Percentiles rank a stretch among this genome's conserved stretches.
These are phyloP conservation scores for Lichtheimia hyalospora DNA, from an alignment of 371 early-diverging fungal genomes.

Conservation along the genomic window DNA sequence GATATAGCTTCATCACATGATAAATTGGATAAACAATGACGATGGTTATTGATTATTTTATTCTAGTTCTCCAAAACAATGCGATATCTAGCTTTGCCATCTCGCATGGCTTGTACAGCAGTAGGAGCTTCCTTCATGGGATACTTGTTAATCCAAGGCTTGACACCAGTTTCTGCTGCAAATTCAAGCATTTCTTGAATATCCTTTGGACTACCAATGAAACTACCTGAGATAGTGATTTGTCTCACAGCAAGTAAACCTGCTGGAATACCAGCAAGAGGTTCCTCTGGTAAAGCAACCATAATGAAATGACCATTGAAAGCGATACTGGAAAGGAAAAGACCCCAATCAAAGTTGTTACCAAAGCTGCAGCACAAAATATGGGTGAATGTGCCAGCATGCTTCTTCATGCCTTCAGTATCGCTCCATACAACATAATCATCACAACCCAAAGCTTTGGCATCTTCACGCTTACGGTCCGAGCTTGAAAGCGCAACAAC, in stretches of 20 bases:
- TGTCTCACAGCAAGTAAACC: constrained; percentile 35
- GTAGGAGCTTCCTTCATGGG: constrained; percentile 63
- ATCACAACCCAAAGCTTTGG: constrained; percentile 35
- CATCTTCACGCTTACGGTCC: constrained; percentile 36
- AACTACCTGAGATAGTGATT: constrained; percentile 60
- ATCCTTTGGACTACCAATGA: constrained; percentile 61
- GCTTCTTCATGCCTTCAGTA: constrained; percentile 9
- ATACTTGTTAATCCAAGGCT: constrained; percentile 66
- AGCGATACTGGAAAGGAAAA: constrained; percentile 39
- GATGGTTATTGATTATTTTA: no score
- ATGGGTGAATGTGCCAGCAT: constrained; percentile 14
- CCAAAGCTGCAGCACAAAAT: constrained; percentile 44
- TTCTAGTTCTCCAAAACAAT: constrained; percentile 53
- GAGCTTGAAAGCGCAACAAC: constrained; percentile 44
- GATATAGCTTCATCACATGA: no score
- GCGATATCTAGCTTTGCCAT: constrained; percentile 69
- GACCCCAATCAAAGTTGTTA: constrained; percentile 39
- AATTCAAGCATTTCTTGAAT: constrained; percentile 71
- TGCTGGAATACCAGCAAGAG: constrained; percentile 35
- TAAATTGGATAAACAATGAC: no score
- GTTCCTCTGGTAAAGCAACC: constrained; percentile 60
- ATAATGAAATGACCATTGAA: constrained; percentile 53
- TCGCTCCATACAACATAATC: constrained; percentile 32
- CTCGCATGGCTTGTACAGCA: constrained; percentile 58
- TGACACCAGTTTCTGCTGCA: constrained; percentile 63